Evolutionary conservation across 164 flowering plant species (phyloP).

Genomic region (Sedum album): DNA sequence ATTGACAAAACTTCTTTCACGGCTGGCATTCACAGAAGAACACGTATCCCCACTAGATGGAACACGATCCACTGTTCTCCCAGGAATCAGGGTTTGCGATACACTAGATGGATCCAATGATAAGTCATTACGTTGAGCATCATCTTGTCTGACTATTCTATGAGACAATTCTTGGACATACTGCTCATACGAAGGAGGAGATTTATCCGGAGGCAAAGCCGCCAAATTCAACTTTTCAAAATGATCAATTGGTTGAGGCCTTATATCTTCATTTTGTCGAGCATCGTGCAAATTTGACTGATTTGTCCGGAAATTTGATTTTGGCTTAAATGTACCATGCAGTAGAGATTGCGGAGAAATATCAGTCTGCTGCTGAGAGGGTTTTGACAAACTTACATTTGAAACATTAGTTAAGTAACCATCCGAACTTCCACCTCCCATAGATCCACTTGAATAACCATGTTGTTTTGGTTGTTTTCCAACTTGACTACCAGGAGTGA

Average conservation of each 20-base stretch:
- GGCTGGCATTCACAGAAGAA: conserved; percentile 20
- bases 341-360: conserved; percentile 44
- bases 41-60: conserved; percentile 21
- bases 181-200: conserved; percentile 39
- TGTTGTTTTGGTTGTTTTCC: conserved; percentile 61
- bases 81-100: conserved; percentile 26
- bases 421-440: conserved; percentile 64
- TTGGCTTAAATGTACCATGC: conserved; percentile 35
- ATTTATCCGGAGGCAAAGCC: conserved; percentile 33
- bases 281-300: conserved; percentile 36
- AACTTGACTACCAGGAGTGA: conserved; percentile 59
- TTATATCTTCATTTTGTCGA: conserved; percentile 34
- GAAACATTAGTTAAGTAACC: conserved; percentile 39
- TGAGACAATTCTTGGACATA: conserved; percentile 56
- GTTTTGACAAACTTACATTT: conserved; percentile 44
- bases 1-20: neutral
- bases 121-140: conserved; percentile 59
- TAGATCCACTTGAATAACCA: conserved; percentile 53
- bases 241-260: conserved; percentile 40
- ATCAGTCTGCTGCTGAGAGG: conserved; percentile 51
- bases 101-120: conserved; percentile 42
- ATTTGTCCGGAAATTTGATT: conserved; percentile 30
- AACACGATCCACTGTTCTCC: conserved; percentile 23
- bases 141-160: conserved; percentile 49
- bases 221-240: conserved; percentile 43